Base-by-base conservation (phyloP, 148 eudicot genomes). In the Linanthus parryae region DNA sequence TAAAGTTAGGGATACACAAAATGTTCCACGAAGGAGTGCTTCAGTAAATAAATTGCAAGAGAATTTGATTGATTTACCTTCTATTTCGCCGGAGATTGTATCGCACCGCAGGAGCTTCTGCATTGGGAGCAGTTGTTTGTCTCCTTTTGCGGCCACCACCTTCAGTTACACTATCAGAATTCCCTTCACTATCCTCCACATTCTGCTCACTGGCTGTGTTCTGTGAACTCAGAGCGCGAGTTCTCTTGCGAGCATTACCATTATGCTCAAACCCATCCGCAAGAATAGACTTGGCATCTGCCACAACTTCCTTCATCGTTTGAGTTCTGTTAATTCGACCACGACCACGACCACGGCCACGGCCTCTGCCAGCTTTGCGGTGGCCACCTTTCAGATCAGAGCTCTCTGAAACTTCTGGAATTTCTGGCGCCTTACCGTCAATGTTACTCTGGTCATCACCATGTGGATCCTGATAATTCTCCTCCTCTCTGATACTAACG, bases 11-110 rank as follows among this genome's bases (percentile, higher is more conserved):
- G 45, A 89, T 88, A 70, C 17, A 56, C 41, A 50, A 70, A 18
- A 52, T 24, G 44, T 16, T 24, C 27, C 0, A 21, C 39, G 30
- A 61, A 42, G 28, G 58, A 31, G 23, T 24, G 7, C 8, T 37
- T 15, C 19, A 39, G 16, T 31, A 24, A 3, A 54, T 16, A 27
- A 16, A 8, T 57, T 29, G 45, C 16, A 16, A 5, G 8, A 7
- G 24, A 12, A 1, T 16, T 34, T 14, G 17, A 14, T 18, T 8
- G 33, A 73, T 88, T 74, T 82, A 88, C 95, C 48, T 80, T 62
- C 68, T 88, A 26, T 68, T 63, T 52, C 71, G 77, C 36, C 99
- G 79, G 54, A 92, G 95, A 58, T 88, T 84, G 77, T 88, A 92
- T 48, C 94, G 77, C 53, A 38, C 89, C 56, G 45, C 73, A 54